These are phyloP conservation scores for Colletotrichum sp. DNA, from an alignment of 2,329 filamentous ascomycete genomes.

Conservation along the genomic window DNA sequence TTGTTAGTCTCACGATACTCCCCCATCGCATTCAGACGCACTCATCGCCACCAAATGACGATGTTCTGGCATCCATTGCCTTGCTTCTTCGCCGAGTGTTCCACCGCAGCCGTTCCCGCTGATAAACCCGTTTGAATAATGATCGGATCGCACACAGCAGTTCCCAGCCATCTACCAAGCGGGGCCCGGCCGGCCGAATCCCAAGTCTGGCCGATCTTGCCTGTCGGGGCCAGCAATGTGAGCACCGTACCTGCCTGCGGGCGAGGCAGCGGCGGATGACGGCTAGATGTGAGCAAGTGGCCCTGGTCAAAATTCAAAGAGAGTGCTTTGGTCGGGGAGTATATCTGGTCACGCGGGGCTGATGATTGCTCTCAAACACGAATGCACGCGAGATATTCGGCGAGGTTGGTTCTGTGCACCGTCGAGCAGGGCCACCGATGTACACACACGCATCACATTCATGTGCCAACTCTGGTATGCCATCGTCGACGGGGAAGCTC, in stretches of 20 bases:
- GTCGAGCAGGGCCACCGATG: background rate
- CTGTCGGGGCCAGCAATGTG: background rate
- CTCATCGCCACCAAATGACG: background rate
- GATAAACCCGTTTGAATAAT: constrained; percentile 1
- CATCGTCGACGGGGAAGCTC: background rate
- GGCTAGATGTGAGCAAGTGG: background rate
- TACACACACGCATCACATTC: background rate
- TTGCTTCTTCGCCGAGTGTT: background rate
- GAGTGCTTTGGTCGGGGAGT: background rate
- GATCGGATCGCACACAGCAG: background rate
- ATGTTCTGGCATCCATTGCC: background rate
- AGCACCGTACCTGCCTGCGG: background rate
- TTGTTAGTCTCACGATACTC: background rate
- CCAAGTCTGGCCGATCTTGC: background rate
- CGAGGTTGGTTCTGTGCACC: background rate
- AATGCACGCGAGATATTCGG: background rate
- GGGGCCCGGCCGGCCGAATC: background rate
- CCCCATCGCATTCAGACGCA: background rate
- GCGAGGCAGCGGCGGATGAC: background rate
- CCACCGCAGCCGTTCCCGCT: constrained; percentile 1
- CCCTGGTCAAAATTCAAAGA: background rate
- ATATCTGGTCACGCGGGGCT: background rate
- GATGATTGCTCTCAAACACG: background rate
- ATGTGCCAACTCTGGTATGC: background rate
- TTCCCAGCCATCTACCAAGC: background rate